These are phyloP conservation scores for Amauroascus verrucosus DNA, from an alignment of 2,329 filamentous ascomycete genomes.

Conservation along the genomic window DNA sequence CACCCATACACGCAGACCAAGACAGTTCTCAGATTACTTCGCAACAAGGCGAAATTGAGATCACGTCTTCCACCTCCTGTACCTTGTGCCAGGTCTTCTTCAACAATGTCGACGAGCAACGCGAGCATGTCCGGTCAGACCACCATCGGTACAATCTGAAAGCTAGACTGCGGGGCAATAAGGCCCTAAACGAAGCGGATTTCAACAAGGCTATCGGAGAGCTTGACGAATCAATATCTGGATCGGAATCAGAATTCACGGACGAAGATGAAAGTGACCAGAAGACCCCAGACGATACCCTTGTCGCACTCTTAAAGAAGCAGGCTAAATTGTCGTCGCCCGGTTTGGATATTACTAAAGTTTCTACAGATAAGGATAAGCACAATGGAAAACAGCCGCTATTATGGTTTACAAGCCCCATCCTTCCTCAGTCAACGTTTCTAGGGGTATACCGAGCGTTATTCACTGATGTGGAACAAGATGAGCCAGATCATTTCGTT, in stretches of 20 bases:
- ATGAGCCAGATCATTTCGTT: conserved; percentile 51
- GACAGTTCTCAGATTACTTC: conserved; percentile 20
- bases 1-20: conserved; percentile 23
- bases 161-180: conserved; percentile 67
- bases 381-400: conserved; percentile 61
- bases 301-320: conserved; percentile 68
- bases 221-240: conserved; percentile 85
- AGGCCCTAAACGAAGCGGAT: conserved; percentile 63
- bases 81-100: conserved; percentile 68
- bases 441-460: conserved; percentile 79
- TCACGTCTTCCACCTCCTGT: conserved; percentile 57
- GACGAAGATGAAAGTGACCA: conserved; percentile 47
- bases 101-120: conserved; percentile 64
- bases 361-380: conserved; percentile 40
- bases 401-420: conserved; percentile 72
- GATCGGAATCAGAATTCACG: conserved; percentile 59
- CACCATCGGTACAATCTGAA: conserved; percentile 92
- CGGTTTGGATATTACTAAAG: conserved; percentile 40
- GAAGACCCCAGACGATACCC: conserved; percentile 40
- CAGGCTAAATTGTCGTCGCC: conserved; percentile 59
- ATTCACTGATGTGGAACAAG: conserved; percentile 62
- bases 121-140: conserved; percentile 78
- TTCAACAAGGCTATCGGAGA: conserved; percentile 80
- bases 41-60: conserved; percentile 31
- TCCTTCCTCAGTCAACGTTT: conserved; percentile 65